Conservation (phyloP, 345 rosid species). For the Kandelia obovata region DNA sequence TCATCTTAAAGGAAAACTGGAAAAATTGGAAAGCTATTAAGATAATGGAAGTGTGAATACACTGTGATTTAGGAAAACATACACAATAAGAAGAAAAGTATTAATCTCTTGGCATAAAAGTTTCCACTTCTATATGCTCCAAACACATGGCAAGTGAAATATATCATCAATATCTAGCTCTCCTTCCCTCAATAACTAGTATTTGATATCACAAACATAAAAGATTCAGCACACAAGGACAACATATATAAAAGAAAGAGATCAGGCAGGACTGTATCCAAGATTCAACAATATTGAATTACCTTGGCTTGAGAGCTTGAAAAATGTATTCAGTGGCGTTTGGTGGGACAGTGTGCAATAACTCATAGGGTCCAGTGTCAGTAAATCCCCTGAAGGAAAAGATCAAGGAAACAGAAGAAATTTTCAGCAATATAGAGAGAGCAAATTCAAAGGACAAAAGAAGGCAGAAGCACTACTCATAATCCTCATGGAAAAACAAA, state of each 20-base stretch:
- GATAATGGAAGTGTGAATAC: neutral
- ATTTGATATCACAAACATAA: neutral
- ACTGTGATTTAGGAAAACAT: neutral
- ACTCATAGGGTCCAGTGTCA: conserved; percentile 42
- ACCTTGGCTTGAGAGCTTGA: conserved; percentile 69
- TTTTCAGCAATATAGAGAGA: neutral
- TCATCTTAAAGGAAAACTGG: neutral
- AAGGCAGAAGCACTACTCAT: conserved; percentile 3
- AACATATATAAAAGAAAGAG: neutral
- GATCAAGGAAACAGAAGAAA: conserved; percentile 6
- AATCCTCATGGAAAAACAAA: neutral
- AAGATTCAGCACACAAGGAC: neutral
- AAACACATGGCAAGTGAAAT: neutral
- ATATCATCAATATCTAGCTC: neutral
- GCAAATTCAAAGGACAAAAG: conserved; percentile 1
- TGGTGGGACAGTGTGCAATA: conserved; percentile 41
- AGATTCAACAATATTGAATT: conserved; percentile 7
- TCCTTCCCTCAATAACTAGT: neutral
- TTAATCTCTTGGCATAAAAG: neutral
- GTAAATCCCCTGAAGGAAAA: conserved; percentile 30
- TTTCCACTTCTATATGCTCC: neutral
- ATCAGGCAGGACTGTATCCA: neutral
- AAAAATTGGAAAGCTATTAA: neutral
- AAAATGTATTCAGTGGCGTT: conserved; percentile 61
- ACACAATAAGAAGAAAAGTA: too few relatives aligned